Evolutionary conservation across 2,329 filamentous ascomycete species (phyloP).

Genomic region (Aspergillus candidus): DNA sequence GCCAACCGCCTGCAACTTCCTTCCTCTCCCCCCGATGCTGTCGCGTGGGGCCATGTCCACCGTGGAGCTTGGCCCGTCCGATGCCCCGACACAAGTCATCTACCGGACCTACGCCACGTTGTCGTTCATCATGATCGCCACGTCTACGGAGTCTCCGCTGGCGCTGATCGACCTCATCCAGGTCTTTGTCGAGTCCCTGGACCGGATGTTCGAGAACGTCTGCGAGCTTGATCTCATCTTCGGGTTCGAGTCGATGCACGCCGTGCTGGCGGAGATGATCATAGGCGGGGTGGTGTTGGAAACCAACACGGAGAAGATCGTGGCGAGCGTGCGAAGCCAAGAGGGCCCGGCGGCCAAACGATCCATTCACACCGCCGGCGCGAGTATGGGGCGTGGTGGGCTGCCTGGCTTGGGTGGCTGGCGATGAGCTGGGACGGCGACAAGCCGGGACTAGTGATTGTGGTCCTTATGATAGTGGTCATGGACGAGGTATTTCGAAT

Average conservation of each 20-base stretch:
- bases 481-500: too few species aligned
- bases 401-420: constrained; percentile 36
- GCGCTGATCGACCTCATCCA: constrained; percentile 95
- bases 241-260: constrained; percentile 95
- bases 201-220: constrained; percentile 94
- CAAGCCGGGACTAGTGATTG: too few species aligned
- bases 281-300: constrained; percentile 92
- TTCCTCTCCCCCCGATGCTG: constrained; percentile 67
- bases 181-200: constrained; percentile 93
- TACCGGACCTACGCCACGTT: constrained; percentile 98
- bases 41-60: constrained; percentile 46
- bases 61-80: constrained; percentile 58
- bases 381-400: constrained; percentile 31
- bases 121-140: constrained; percentile 97
- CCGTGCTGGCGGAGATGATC: constrained; percentile 86
- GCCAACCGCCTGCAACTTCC: constrained; percentile 91
- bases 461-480: too few species aligned
- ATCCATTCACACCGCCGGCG: constrained; percentile 39
- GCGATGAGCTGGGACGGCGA: constrained; percentile 20
- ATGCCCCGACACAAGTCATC: constrained; percentile 89
- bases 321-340: constrained; percentile 66
- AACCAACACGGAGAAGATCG: constrained; percentile 81
- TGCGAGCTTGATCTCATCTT: constrained; percentile 98
- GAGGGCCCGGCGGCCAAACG: constrained; percentile 41
- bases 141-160: constrained; percentile 89